A percentile compares a stretch with the other conserved stretches of the same genome.
phyloP scores from a whole-genome alignment of 768 basidiomycete species.

The Piloderma croceum region DNA sequence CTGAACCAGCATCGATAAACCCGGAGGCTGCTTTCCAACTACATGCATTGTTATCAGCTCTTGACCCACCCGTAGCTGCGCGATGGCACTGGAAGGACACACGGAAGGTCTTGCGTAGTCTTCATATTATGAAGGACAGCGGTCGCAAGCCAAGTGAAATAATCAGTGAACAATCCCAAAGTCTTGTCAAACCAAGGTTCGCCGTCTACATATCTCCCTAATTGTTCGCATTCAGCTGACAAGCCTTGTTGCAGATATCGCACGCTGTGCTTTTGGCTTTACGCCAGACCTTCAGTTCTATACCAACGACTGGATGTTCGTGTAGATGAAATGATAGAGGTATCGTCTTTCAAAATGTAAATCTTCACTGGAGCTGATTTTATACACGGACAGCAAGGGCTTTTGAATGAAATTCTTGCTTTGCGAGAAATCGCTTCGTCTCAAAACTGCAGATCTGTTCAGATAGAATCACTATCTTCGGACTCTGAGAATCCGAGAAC shows the following conservation, averaged over 20 bases:
- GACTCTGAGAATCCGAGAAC: conserved; percentile 8
- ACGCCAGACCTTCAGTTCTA: conserved; percentile 60
- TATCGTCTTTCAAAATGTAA: conserved; percentile 26
- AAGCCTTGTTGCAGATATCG: conserved; percentile 51
- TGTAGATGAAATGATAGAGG: conserved; percentile 87
- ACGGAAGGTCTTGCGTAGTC: conserved; percentile 77
- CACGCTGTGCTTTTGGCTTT: conserved; percentile 88
- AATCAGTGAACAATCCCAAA: conserved; percentile 53
- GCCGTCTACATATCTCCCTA: neutral
- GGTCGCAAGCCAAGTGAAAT: conserved; percentile 64
- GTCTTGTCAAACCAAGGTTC: conserved; percentile 46
- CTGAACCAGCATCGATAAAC: conserved; percentile 50
- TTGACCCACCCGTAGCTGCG: conserved; percentile 70
- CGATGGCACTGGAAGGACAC: conserved; percentile 98
- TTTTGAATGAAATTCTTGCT: conserved; percentile 71
- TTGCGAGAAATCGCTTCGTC: conserved; percentile 31
- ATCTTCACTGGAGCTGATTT: neutral
- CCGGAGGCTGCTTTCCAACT: conserved; percentile 58
- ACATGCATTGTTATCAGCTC: conserved; percentile 53
- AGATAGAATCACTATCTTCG: conserved; percentile 8
- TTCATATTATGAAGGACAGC: conserved; percentile 72
- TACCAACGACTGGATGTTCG: conserved; percentile 67
- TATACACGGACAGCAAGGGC: conserved; percentile 49
- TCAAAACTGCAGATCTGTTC: conserved; percentile 23
- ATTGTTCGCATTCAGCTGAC: neutral